A percentile compares a stretch with the other conserved stretches of the same genome.
phyloP scores from a whole-genome alignment of 2,329 filamentous ascomycete species.

The Xylariaceae sp. region DNA sequence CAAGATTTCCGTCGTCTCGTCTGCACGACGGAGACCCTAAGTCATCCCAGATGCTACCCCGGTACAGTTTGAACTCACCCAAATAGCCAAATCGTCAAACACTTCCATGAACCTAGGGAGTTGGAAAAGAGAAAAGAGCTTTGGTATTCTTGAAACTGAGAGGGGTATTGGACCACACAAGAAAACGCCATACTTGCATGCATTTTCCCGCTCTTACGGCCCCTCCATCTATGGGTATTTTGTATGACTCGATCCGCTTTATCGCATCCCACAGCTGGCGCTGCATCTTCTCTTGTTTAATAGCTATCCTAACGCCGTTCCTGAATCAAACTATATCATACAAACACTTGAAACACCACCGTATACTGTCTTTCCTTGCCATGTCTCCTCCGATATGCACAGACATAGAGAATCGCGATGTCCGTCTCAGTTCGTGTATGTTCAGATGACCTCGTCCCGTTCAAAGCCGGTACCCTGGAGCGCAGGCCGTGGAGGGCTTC shows the following conservation, averaged over 20 bases:
- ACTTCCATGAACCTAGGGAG: not conserved
- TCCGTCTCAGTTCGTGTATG: not conserved
- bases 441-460: constrained; percentile 69
- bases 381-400: too few species aligned
- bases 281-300: not conserved
- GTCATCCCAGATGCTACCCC: too few species aligned
- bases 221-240: not conserved
- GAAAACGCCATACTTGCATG: not conserved
- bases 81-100: not conserved
- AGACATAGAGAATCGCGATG: too few species aligned
- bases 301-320: not conserved
- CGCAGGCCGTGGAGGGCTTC: constrained; percentile 62
- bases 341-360: too few species aligned
- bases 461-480: constrained; percentile 73
- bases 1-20: not conserved
- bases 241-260: not conserved
- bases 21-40: too few species aligned
- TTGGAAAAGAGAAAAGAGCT: not conserved
- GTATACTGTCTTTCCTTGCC: too few species aligned
- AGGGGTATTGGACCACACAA: not conserved
- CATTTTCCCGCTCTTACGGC: not conserved
- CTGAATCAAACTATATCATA: too few species aligned
- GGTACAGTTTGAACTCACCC: too few species aligned
- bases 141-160: not conserved
- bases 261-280: not conserved